Conservation (phyloP, 225 moss, liverwort and hornwort species). For the Pseudisothecium myosuroides region DNA sequence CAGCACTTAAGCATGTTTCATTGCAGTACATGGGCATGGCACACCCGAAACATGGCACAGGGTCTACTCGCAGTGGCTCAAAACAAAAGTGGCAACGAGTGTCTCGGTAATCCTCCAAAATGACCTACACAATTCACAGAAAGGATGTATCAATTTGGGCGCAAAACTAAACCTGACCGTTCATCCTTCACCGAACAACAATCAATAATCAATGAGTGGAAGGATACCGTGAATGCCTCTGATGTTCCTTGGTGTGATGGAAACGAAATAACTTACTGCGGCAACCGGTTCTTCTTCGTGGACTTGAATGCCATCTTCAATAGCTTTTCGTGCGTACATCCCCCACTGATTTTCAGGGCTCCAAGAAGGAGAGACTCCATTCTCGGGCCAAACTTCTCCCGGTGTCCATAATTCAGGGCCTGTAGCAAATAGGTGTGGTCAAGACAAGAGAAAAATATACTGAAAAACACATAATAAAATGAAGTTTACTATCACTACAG, state of each 20-base stretch:
- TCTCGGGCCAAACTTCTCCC: background rate
- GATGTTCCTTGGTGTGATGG: background rate
- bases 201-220: background rate
- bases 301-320: constrained; percentile 35
- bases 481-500: background rate
- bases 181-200: background rate
- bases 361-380: constrained; percentile 9
- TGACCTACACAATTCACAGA: constrained; percentile 28
- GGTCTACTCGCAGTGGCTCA: constrained; percentile 30
- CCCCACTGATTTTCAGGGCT: constrained; percentile 40
- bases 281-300: constrained; percentile 64
- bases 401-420: background rate
- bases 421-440: background rate
- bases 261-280: constrained; percentile 22
- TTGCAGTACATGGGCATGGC: constrained; percentile 56
- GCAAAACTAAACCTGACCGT: too few relatives aligned
- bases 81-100: constrained; percentile 68
- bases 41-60: constrained; percentile 48
- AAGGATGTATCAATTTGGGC: background rate
- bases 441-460: too few relatives aligned
- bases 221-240: too few relatives aligned
- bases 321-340: constrained; percentile 9
- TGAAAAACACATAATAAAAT: background rate
- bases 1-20: constrained; percentile 17
- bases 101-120: constrained; percentile 37